Conservation (phyloP, 768 basidiomycete genomes). For the Kwoniella sp. region DNA sequence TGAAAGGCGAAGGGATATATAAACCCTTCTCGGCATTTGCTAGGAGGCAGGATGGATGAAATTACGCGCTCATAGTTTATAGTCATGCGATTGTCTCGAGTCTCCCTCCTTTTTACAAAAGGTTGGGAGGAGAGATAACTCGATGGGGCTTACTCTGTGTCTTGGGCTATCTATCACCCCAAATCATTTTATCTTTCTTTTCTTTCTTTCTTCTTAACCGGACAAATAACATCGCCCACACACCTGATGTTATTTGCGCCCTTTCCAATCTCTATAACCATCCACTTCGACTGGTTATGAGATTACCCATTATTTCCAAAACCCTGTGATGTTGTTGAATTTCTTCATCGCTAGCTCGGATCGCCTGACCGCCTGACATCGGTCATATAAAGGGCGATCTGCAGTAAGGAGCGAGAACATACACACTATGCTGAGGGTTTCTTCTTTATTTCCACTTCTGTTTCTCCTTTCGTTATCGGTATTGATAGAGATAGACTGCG, state of each 20-base stretch:
- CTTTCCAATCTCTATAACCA: neutral
- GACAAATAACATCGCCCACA: constrained; percentile 20
- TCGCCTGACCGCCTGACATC: constrained; percentile 39
- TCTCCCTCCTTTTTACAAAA: constrained; percentile 5
- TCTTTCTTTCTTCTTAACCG: constrained; percentile 6
- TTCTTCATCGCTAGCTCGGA: constrained; percentile 53
- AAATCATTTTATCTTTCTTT: constrained; percentile 10
- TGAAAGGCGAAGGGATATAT: neutral
- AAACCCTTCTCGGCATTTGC: neutral
- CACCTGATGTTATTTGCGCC: constrained; percentile 12
- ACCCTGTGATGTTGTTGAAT: constrained; percentile 53
- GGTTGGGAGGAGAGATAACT: constrained; percentile 39
- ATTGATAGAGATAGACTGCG: no score
- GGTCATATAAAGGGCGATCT: constrained; percentile 34
- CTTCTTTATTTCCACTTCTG: neutral
- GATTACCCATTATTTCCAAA: neutral
- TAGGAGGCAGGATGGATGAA: constrained; percentile 22
- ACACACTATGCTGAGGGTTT: constrained; percentile 43
- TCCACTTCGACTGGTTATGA: no score
- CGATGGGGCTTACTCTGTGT: constrained; percentile 56
- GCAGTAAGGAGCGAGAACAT: constrained; percentile 44
- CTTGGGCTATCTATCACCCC: constrained; percentile 28
- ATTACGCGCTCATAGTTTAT: constrained; percentile 46
- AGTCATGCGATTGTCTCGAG: constrained; percentile 50
- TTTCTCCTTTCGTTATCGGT: no score